Conservation (phyloP, 257 asterid genomes). For the Lavandula angustifolia region DNA sequence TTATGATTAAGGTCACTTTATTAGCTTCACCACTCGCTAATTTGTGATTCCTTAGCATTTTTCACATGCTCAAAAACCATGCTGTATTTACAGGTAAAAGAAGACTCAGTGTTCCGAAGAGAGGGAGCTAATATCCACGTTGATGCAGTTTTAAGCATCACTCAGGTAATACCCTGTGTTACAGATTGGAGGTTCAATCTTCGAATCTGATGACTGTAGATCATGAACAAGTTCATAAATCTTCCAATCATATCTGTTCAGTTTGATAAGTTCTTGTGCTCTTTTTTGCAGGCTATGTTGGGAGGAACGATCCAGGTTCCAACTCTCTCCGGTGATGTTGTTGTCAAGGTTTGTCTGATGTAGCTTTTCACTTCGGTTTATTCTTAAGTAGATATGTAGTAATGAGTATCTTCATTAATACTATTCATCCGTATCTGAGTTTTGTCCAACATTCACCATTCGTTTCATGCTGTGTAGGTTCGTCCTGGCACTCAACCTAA, state of each 20-base stretch:
- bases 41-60: too few relatives aligned
- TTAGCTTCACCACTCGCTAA: conserved; percentile 23
- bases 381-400: conserved; percentile 14
- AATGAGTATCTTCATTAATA: too few relatives aligned
- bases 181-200: conserved; percentile 26
- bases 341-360: conserved; percentile 68
- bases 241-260: background rate
- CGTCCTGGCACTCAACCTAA: conserved; percentile 95
- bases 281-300: conserved; percentile 77
- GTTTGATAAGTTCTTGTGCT: conserved; percentile 30
- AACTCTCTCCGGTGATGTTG: conserved; percentile 90
- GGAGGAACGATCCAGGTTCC: conserved; percentile 97
- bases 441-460: too few relatives aligned
- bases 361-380: conserved; percentile 4
- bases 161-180: conserved; percentile 62
- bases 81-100: conserved; percentile 67
- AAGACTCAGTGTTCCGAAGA: conserved; percentile 94
- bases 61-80: conserved; percentile 25
- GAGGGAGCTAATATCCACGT: conserved; percentile 91
- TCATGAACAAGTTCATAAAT: background rate
- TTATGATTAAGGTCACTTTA: conserved; percentile 62
- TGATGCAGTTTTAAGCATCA: conserved; percentile 78
- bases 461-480: conserved; percentile 50
- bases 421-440: too few relatives aligned
- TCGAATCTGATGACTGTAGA: background rate